A percentile compares a stretch with the other conserved stretches of the same genome.
These are phyloP conservation scores for Calonectria leucothoes DNA, from an alignment of 2,329 filamentous ascomycete genomes.

Conservation along the genomic window DNA sequence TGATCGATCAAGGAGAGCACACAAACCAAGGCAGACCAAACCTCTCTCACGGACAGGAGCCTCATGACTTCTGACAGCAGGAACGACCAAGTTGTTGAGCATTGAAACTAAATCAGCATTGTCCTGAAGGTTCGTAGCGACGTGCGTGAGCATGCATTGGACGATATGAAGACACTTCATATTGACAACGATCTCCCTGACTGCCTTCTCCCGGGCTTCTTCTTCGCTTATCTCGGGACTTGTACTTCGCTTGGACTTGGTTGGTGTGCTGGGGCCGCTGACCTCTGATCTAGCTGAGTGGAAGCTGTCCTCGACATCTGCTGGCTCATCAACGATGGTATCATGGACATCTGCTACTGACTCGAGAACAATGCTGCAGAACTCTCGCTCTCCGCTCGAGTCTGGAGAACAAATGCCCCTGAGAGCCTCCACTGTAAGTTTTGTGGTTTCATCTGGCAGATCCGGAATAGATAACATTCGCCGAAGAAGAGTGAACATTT, in stretches of 20 bases:
- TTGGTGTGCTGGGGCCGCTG: slow-evolving; percentile 72
- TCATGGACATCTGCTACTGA: slow-evolving; percentile 97
- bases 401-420: slow-evolving; percentile 85
- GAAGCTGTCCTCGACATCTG: slow-evolving; percentile 78
- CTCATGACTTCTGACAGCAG: slow-evolving; percentile 92
- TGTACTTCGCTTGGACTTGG: slow-evolving; percentile 56
- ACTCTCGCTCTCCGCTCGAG: slow-evolving; percentile 80
- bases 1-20: slow-evolving; percentile 89
- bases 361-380: slow-evolving; percentile 88
- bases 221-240: slow-evolving; percentile 67
- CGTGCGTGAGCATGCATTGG: slow-evolving; percentile 96
- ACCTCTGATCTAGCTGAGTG: slow-evolving; percentile 92
- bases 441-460: slow-evolving; percentile 91
- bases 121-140: slow-evolving; percentile 86
- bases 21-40: slow-evolving; percentile 88
- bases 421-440: slow-evolving; percentile 84
- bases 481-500: slow-evolving; percentile 93
- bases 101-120: slow-evolving; percentile 96
- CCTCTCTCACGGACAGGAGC: slow-evolving; percentile 92
- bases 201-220: slow-evolving; percentile 77
- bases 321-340: slow-evolving; percentile 80
- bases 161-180: slow-evolving; percentile 98
- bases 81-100: slow-evolving; percentile 96
- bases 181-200: slow-evolving; percentile 94
- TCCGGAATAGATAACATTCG: slow-evolving; percentile 88